These are phyloP conservation scores for Naegleria lovaniensis DNA, from an alignment of 208 protist species.

Conservation along the genomic window DNA sequence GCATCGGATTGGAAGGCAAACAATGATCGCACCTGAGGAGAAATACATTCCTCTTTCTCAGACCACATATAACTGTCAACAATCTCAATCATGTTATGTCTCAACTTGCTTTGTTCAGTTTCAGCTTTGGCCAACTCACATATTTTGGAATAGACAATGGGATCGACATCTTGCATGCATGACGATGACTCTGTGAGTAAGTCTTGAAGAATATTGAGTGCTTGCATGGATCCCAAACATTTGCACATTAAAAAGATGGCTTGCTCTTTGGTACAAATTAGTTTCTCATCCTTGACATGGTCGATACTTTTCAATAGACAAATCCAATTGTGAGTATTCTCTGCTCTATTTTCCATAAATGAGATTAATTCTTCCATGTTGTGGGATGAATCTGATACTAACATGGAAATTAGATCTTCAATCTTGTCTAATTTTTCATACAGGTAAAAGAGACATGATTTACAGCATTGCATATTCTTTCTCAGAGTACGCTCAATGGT, in stretches of 20 bases:
- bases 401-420: not conserved
- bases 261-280: not conserved
- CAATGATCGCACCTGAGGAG: not conserved
- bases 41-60: not conserved
- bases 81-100: not conserved
- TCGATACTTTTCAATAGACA: not conserved
- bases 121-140: not conserved
- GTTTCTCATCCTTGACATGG: not conserved
- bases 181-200: not conserved
- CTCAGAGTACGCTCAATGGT: not conserved
- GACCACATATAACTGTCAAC: slow-evolving; percentile 22
- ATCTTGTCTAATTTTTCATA: not conserved
- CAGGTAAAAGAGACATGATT: not conserved
- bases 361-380: not conserved
- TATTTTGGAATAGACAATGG: not conserved
- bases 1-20: not conserved
- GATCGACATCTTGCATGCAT: not conserved
- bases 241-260: not conserved
- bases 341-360: not conserved
- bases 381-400: not conserved
- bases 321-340: not conserved
- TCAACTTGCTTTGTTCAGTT: slow-evolving; percentile 16
- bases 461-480: not conserved
- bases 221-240: not conserved
- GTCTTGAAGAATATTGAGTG: not conserved